Base-by-base conservation (phyloP, 352 stramenopile genomes). In the Globisporangium apiculatum region DNA sequence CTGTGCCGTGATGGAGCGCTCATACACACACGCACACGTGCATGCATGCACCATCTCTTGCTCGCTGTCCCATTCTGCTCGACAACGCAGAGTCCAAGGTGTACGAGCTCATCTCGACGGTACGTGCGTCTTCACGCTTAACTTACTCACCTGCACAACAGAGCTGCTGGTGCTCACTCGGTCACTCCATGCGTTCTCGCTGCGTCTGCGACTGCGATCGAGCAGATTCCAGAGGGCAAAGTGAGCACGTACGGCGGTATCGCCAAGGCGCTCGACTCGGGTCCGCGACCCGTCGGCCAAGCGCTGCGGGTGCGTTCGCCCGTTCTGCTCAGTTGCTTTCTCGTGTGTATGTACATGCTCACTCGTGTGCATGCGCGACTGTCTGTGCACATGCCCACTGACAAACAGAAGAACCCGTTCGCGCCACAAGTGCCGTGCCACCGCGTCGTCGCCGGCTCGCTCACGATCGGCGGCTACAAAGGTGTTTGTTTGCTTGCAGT, bases 381-480 rank as follows among this genome's bases (percentile, higher is more conserved):
- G 24, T 31, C 2, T 31, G 24, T 31, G 24, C 24, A 3, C 24
- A 31, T 31, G 24, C 24, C 24, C 24, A 31, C 24, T 31, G 24
- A 31, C 24, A 31, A 42, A 35, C 51, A 93, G 83, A 88, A 89
- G 57, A 94, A 94, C 51, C 83, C 83, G 37, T 89, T 94, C 56
- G 83, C 83, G 1, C 81, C 81, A 2, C 60, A 89, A 55, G 77
- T 94, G 49, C 83, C 81, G 7, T 94, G 83, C 60, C 81, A 91
- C 54, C 82, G 79, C 36, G 73, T 94, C 9, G 78, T 94, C n/a
- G 75, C 79, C n/a, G 78, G 67, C 35, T 62, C 68, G 11, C 64
- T 87, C n/a, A 69, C 73, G 38, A 89, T 93, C 47, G 81, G 83
- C 1, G 83, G 83, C 47, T 93, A 91, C 66, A 85, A 87, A 76